Evolutionary conservation across 2,329 filamentous ascomycete species (phyloP), one percentile per base, ranked within the genome.

Genomic region (Hymenoscyphus linearis): DNA sequence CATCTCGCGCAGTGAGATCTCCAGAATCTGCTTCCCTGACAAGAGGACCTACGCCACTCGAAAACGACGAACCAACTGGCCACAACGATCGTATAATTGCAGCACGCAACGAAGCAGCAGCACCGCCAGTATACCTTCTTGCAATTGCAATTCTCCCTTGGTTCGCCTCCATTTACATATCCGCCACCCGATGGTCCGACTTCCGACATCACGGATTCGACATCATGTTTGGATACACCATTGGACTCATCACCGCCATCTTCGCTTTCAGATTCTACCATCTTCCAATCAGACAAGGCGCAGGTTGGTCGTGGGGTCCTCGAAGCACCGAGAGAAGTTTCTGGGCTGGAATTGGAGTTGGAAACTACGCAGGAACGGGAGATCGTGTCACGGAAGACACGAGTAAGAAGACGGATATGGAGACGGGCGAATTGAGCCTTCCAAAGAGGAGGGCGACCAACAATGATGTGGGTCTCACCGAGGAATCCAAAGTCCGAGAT

Each of bases 171-270:
- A 83, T 92, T 65, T 96, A 92, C 76, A 89, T 97, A 64, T 82
- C 88, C n/a, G 85, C 87, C 31, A 93, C 91, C 1, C 88, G 93
- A 12, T 98, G 88, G 83, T 92, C 88, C 62, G 88, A 97, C 74
- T 96, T 88, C 77, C 86, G 90, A 44, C 93, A 98, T 74, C 90
- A 93, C 73, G 92, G 88, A n/a, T 93, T 96, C 73, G 93, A 98
- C 66, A 90, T 97, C 66, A 76, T 97, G 2, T 91, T 89, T 65
- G 93, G 93, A n/a, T 89, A 87, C 60, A 66, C 89, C 13, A 88
- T 97, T 64, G 93, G 93, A 9, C 81, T 87, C 14, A 75, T 86
- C 52, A 84, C 84, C 40, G 84, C 90, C 22, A 86, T 87, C 72
- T 85, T 93, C 67, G 83, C 87, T 2, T 96, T 96, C 78, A 82